Percentiles rank a stretch among this genome's conserved stretches.
These are phyloP conservation scores for Vitis rotundifolia DNA, from an alignment of 164 flowering plant genomes.

Conservation along the genomic window DNA sequence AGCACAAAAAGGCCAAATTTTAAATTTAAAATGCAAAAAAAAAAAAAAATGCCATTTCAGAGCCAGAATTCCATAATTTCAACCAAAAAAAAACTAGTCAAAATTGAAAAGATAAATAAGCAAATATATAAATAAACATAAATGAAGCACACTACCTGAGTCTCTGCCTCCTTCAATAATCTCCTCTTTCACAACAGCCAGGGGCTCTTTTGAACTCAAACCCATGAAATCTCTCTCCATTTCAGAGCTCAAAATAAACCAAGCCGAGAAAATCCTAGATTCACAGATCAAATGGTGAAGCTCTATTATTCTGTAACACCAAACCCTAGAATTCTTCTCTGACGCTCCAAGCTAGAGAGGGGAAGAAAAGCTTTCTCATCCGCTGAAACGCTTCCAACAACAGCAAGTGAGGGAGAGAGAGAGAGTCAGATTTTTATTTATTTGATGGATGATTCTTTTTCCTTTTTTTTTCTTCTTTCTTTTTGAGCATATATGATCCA, in stretches of 20 bases:
- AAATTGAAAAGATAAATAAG: not conserved
- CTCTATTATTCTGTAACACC: not conserved
- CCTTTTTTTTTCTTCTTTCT: not conserved
- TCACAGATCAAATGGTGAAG: slow-evolving; percentile 7
- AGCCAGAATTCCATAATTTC: not conserved
- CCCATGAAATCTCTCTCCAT: slow-evolving; percentile 73
- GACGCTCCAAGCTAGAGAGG: not conserved
- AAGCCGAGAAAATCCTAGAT: slow-evolving; percentile 1
- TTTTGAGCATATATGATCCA: not conserved
- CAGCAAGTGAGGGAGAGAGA: slow-evolving; percentile 2
- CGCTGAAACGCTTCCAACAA: slow-evolving; percentile 5
- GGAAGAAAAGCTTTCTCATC: not conserved
- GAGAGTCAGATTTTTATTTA: too few relatives aligned
- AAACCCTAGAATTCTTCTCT: not conserved
- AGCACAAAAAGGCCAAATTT: not conserved
- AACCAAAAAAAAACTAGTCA: not conserved
- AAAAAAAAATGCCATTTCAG: not conserved
- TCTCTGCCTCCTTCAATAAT: slow-evolving; percentile 29
- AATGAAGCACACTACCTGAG: slow-evolving; percentile 20
- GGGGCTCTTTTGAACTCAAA: slow-evolving; percentile 33
- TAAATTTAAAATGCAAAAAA: not conserved
- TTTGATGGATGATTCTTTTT: not conserved
- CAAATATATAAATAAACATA: not conserved
- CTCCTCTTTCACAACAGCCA: slow-evolving; percentile 38
- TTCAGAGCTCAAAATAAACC: slow-evolving; percentile 2